A percentile compares a stretch with the other conserved stretches of the same genome.
phyloP scores from a whole-genome alignment of 495 filamentous ascomycete species.

The Hyaloscypha variabilis region DNA sequence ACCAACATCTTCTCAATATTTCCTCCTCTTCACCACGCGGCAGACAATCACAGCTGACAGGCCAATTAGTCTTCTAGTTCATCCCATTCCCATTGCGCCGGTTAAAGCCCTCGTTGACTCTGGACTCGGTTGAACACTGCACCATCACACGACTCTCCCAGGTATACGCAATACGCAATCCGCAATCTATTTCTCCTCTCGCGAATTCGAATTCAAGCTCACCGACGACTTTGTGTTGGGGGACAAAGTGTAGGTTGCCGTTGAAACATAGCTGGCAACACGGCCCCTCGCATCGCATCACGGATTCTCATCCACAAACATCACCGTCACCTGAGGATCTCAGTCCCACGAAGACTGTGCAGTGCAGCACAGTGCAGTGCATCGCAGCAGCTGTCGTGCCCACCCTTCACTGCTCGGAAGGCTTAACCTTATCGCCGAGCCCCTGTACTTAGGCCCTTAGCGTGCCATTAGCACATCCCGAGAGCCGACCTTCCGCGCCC shows the following conservation, averaged over 20 bases:
- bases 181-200: not conserved
- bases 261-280: not conserved
- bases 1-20: not conserved
- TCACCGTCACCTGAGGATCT: not conserved
- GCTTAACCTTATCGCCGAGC: slow-evolving; percentile 13
- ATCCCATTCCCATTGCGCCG: not conserved
- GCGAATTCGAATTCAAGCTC: not conserved
- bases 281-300: not conserved
- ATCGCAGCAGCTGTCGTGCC: not conserved
- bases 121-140: not conserved
- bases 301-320: not conserved
- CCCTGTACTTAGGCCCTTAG: not conserved
- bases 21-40: not conserved
- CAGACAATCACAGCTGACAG: not conserved
- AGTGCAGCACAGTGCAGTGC: not conserved
- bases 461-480: not conserved
- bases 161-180: not conserved
- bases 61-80: not conserved
- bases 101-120: not conserved
- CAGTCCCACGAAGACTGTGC: not conserved
- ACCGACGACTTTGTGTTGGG: not conserved
- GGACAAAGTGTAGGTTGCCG: not conserved
- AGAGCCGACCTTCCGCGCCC: not conserved
- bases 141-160: not conserved
- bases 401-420: not conserved